Conservation (phyloP, 495 filamentous ascomycete genomes). For the Aspergillus panamensis region DNA sequence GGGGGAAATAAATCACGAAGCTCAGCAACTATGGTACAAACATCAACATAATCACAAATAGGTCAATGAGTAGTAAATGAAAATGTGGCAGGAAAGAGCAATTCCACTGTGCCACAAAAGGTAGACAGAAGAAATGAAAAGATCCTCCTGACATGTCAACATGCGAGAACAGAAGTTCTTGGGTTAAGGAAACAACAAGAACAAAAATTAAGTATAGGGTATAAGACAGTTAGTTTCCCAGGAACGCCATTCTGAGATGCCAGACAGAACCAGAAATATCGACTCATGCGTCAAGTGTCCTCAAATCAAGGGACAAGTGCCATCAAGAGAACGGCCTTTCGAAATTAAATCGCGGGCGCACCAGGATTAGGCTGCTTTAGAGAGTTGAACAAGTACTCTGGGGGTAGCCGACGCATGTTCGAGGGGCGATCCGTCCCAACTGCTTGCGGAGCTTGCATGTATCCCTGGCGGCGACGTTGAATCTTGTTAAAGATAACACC, state of each 20-base stretch:
- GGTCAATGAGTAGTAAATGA: neutral
- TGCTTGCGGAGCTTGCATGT: constrained; percentile 71
- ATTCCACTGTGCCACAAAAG: neutral
- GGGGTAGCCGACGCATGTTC: constrained; percentile 77
- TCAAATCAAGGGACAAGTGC: neutral
- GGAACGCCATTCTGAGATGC: constrained; percentile 33
- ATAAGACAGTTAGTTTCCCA: constrained; percentile 33
- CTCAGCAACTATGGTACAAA: constrained; percentile 26
- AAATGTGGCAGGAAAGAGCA: neutral
- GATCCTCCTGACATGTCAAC: constrained; percentile 15
- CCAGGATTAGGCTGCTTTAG: constrained; percentile 40
- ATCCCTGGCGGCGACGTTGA: constrained; percentile 82
- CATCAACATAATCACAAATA: constrained; percentile 13
- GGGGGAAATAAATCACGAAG: constrained; percentile 8
- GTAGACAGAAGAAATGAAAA: neutral
- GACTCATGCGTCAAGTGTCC: constrained; percentile 18
- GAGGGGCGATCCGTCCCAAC: constrained; percentile 66
- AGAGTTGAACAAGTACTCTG: constrained; percentile 69
- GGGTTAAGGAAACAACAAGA: constrained; percentile 14
- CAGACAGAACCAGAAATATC: constrained; percentile 18
- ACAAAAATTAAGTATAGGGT: constrained; percentile 35
- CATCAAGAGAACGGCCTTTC: constrained; percentile 3
- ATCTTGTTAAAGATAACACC: constrained; percentile 81
- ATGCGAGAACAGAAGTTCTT: constrained; percentile 4
- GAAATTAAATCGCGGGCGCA: constrained; percentile 39